These are phyloP conservation scores for Suillus placidus DNA, from an alignment of 768 basidiomycete species.

Conservation along the genomic window DNA sequence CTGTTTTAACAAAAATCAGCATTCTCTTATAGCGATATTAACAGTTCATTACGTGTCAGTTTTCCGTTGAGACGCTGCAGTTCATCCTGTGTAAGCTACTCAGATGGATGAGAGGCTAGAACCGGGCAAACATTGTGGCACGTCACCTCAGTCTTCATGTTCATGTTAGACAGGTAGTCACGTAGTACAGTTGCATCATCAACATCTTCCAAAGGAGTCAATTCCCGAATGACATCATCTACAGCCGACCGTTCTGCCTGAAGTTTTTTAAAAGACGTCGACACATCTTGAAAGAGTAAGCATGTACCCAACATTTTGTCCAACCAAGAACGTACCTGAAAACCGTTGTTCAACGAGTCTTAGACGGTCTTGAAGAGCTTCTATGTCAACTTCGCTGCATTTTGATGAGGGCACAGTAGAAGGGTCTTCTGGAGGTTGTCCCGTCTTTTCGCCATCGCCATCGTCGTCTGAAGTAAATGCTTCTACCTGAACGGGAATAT, in stretches of 20 bases:
- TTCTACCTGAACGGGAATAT: not conserved
- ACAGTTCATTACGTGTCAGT: constrained; percentile 61
- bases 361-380: constrained; percentile 64
- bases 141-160: constrained; percentile 72
- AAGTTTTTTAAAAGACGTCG: constrained; percentile 73
- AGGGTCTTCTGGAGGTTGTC: constrained; percentile 5
- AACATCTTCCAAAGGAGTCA: constrained; percentile 71
- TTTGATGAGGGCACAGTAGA: not conserved
- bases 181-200: constrained; percentile 67
- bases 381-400: constrained; percentile 41
- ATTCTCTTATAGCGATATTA: not conserved
- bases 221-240: constrained; percentile 66
- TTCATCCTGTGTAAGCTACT: constrained; percentile 74
- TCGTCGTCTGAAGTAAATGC: not conserved
- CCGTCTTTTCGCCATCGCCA: not conserved
- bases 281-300: constrained; percentile 58
- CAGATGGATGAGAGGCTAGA: not conserved
- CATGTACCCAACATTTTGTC: constrained; percentile 11
- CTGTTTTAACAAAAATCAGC: constrained; percentile 41
- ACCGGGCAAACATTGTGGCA: not conserved
- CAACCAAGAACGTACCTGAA: constrained; percentile 47
- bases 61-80: constrained; percentile 73
- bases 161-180: constrained; percentile 70
- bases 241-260: constrained; percentile 72
- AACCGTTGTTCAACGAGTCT: constrained; percentile 80